A percentile compares a stretch with the other conserved stretches of the same genome.
Evolutionary conservation across 768 basidiomycete species (phyloP).

Genomic region (Multifurca ochricompacta): DNA sequence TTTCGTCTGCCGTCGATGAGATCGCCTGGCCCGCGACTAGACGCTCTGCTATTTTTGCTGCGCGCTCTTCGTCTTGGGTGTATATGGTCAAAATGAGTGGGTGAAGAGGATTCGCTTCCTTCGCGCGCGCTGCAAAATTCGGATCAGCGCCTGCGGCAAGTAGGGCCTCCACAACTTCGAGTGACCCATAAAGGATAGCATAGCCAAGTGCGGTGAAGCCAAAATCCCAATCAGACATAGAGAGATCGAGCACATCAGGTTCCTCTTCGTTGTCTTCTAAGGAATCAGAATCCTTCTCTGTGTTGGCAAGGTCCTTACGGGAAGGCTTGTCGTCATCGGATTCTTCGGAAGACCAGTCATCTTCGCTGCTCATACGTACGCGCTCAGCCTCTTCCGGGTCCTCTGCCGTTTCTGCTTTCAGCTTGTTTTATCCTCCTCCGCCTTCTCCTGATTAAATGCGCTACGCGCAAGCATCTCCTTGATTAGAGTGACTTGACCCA

Average conservation of each 20-base stretch:
- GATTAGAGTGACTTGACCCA: slow-evolving; percentile 35
- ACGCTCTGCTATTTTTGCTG: slow-evolving; percentile 24
- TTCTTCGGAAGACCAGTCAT: slow-evolving; percentile 20
- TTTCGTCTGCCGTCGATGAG: slow-evolving; percentile 27
- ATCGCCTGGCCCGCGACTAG: slow-evolving; percentile 27
- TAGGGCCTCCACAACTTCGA: slow-evolving; percentile 38
- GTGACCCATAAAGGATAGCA: slow-evolving; percentile 41
- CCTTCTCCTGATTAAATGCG: slow-evolving; percentile 26
- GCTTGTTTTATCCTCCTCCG: slow-evolving; percentile 22
- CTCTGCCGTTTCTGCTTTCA: slow-evolving; percentile 8
- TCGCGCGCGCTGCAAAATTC: slow-evolving; percentile 29
- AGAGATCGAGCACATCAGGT: slow-evolving; percentile 50
- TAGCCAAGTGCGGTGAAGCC: slow-evolving; percentile 45
- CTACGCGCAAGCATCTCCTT: slow-evolving; percentile 46
- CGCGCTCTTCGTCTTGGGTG: slow-evolving; percentile 23
- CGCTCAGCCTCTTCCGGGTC: slow-evolving; percentile 4
- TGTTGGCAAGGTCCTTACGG: slow-evolving; percentile 23
- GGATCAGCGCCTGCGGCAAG: slow-evolving; percentile 42
- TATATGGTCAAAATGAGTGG: slow-evolving; percentile 27
- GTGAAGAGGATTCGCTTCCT: slow-evolving; percentile 21
- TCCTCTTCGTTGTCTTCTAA: slow-evolving; percentile 42
- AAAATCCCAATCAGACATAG: slow-evolving; percentile 52
- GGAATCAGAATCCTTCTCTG: slow-evolving; percentile 28
- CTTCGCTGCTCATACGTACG: slow-evolving; percentile 21
- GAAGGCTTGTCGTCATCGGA: slow-evolving; percentile 10